Conservation (phyloP, 768 basidiomycete species). For the Mycena capillaripes region DNA sequence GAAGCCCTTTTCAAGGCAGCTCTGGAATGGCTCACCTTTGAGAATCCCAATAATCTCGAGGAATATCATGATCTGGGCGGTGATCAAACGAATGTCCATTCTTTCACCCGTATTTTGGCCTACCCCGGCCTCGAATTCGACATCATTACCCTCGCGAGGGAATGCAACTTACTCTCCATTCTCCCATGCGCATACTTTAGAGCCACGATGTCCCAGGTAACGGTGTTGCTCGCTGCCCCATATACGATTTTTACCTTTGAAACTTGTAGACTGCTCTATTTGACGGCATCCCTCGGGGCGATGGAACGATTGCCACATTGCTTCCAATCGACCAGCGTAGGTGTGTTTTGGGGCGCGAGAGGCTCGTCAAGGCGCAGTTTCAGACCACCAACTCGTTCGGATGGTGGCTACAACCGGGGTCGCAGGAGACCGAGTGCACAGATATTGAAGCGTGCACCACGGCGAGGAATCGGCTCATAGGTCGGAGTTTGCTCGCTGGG, state of each 20-base stretch:
- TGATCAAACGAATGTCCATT: background rate
- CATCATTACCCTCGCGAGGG: constrained; percentile 14
- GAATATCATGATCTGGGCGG: background rate
- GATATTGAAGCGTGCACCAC: no score
- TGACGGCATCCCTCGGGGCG: background rate
- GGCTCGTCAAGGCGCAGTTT: background rate
- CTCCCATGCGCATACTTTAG: constrained; percentile 17
- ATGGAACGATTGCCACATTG: background rate
- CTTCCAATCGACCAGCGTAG: background rate
- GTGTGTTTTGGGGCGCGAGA: background rate
- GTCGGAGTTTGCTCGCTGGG: no score
- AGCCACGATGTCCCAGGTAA: no score
- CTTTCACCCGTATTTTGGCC: background rate
- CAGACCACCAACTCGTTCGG: no score
- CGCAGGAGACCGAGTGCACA: no score
- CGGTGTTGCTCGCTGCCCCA: no score
- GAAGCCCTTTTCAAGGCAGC: background rate
- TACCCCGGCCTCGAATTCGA: no score
- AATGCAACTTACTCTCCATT: constrained; percentile 1
- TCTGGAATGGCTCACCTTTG: background rate
- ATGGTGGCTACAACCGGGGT: no score
- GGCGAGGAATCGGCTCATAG: no score
- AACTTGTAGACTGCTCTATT: background rate
- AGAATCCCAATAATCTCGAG: constrained; percentile 4
- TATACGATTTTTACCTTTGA: no score